Percentiles rank a stretch among this genome's conserved stretches.
phyloP scores from a whole-genome alignment of 306 rosid species.

The Senna siamea region DNA sequence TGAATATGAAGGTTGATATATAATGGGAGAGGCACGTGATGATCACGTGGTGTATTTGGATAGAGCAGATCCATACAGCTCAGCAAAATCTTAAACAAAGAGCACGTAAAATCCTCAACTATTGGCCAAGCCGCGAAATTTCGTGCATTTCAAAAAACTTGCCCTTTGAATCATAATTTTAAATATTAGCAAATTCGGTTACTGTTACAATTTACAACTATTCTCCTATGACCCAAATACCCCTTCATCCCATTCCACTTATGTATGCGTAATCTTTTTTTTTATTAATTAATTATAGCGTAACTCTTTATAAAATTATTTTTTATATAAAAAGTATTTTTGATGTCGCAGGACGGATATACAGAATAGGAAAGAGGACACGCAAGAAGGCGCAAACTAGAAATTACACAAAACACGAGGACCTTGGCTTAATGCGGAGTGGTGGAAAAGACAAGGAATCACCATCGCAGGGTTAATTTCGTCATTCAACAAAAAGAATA shows the following conservation, averaged over 20 bases:
- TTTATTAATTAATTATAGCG: too few species aligned
- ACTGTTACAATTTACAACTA: too few species aligned
- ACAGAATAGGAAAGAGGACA: background rate
- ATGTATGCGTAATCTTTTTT: too few species aligned
- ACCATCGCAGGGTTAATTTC: background rate
- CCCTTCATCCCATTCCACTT: background rate
- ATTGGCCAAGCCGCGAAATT: slow-evolving; percentile 11
- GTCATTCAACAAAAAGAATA: background rate
- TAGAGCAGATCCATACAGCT: background rate
- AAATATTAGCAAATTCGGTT: too few species aligned
- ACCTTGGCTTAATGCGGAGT: background rate
- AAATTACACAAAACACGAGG: slow-evolving; percentile 28
- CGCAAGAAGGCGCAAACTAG: background rate
- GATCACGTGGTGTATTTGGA: background rate
- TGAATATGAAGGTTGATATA: too few species aligned
- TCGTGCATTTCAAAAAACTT: background rate
- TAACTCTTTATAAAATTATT: too few species aligned
- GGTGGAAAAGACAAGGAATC: slow-evolving; percentile 17
- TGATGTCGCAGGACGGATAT: too few species aligned
- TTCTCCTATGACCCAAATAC: background rate
- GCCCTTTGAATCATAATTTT: background rate
- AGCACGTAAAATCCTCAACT: background rate
- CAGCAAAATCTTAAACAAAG: background rate
- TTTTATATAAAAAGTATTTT: too few species aligned
- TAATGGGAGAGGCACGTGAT: background rate